Evolutionary conservation across 1,284 basidiomycete genomes (phyloP).

Genomic region (Tylopilus sp.): DNA sequence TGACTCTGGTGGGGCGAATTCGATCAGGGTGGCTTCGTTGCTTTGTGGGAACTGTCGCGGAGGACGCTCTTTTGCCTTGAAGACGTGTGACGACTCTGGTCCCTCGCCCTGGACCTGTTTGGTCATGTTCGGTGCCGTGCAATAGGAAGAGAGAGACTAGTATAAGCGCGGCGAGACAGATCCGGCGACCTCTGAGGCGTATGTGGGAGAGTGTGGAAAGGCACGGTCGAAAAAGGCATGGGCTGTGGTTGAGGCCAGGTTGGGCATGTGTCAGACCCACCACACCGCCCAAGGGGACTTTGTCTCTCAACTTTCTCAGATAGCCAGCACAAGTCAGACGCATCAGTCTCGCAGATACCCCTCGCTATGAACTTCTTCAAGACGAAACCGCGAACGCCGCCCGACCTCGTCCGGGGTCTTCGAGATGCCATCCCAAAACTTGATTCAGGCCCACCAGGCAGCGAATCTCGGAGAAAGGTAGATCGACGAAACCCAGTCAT

Average conservation of each 20-base stretch:
- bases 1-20: no score
- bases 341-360: not conserved
- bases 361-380: constrained; percentile 89
- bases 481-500: constrained; percentile 21
- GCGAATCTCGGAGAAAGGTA: constrained; percentile 77
- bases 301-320: constrained; percentile 3
- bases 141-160: no score
- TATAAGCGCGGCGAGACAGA: no score
- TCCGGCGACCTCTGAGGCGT: constrained; percentile 8
- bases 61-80: no score
- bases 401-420: constrained; percentile 76
- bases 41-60: no score
- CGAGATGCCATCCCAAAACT: constrained; percentile 75
- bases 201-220: no score
- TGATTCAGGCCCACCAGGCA: constrained; percentile 67
- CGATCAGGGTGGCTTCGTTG: no score
- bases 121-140: not conserved
- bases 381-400: constrained; percentile 78
- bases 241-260: constrained; percentile 12
- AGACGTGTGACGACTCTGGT: no score
- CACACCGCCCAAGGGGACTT: constrained; percentile 5
- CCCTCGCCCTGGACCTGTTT: no score
- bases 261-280: constrained; percentile 20
- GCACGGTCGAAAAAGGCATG: constrained; percentile 9
- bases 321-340: not conserved